Evolutionary conservation across 495 filamentous ascomycete species (phyloP).

Genomic region (Friedmanniomyces simplex): DNA sequence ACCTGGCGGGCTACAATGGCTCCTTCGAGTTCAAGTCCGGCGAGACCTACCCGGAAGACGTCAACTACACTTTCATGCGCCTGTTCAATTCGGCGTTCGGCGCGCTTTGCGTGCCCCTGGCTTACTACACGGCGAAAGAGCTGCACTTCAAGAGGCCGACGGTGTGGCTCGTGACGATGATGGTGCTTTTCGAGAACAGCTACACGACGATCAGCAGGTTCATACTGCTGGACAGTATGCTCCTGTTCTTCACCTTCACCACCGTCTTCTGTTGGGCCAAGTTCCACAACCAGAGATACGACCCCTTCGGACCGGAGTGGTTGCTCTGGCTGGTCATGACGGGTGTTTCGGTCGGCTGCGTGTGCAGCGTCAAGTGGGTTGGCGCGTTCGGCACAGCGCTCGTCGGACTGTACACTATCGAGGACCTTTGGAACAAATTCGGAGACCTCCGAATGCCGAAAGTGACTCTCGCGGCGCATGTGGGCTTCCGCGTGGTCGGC

Average conservation of each 20-base stretch:
- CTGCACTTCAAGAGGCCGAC: conserved; percentile 74
- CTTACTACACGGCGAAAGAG: conserved; percentile 88
- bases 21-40: conserved; percentile 99
- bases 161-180: conserved; percentile 88
- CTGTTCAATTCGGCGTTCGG: conserved; percentile 95
- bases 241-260: conserved; percentile 94
- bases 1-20: conserved; percentile 94
- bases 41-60: conserved; percentile 81
- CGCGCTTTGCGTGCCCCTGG: conserved; percentile 81
- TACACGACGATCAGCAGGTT: conserved; percentile 98
- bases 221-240: conserved; percentile 95
- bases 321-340: conserved; percentile 84
- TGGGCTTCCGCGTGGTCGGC: conserved; percentile 70
- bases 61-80: conserved; percentile 98
- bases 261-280: conserved; percentile 93
- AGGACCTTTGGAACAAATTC: conserved; percentile 98
- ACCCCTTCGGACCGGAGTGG: conserved; percentile 83
- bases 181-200: conserved; percentile 97
- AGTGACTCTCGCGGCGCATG: conserved; percentile 66
- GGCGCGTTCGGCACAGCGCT: conserved; percentile 89
- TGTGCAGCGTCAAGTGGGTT: conserved; percentile 97
- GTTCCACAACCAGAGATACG: conserved; percentile 75
- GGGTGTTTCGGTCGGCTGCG: conserved; percentile 89
- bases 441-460: conserved; percentile 85
- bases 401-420: conserved; percentile 89